These are phyloP conservation scores for Penicillium pulvis DNA, from an alignment of 495 filamentous ascomycete genomes.

Conservation along the genomic window DNA sequence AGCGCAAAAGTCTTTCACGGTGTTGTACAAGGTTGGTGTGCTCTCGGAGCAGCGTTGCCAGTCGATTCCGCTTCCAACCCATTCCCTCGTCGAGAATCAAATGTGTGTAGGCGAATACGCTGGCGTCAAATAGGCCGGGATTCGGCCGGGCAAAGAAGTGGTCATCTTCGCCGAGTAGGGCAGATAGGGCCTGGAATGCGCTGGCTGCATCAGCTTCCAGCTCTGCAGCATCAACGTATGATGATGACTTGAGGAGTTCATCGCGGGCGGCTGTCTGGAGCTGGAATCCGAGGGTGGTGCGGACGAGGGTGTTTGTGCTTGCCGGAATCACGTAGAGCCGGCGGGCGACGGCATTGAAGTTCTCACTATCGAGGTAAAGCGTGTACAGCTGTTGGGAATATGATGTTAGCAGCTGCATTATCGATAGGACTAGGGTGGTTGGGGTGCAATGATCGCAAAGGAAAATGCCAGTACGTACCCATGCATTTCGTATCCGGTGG, in stretches of 20 bases:
- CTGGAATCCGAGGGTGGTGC: conserved; percentile 59
- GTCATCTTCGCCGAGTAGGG: conserved; percentile 61
- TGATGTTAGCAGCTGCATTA: background rate
- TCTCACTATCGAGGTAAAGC: conserved; percentile 71
- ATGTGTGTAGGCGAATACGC: conserved; percentile 89
- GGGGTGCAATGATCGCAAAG: background rate
- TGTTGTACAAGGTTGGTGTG: conserved; percentile 57
- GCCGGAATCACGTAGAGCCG: conserved; percentile 68
- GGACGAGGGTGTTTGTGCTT: conserved; percentile 64
- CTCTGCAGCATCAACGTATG: conserved; percentile 59
- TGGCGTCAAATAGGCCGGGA: conserved; percentile 82
- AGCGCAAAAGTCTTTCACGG: conserved; percentile 49
- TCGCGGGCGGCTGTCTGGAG: conserved; percentile 69
- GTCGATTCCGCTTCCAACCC: conserved; percentile 56
- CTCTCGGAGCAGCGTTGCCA: conserved; percentile 42
- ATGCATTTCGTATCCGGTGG: conserved; percentile 78
- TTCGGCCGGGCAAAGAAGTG: conserved; percentile 67
- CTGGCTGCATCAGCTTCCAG: conserved; percentile 69
- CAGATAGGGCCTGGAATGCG: conserved; percentile 75
- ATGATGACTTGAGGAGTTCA: conserved; percentile 67
- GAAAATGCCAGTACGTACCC: conserved; percentile 54
- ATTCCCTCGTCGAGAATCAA: conserved; percentile 65
- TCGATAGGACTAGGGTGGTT: background rate
- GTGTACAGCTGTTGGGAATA: conserved; percentile 61
- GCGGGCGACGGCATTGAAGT: conserved; percentile 64